Conservation (phyloP, 2,329 filamentous ascomycete genomes). For the Alternaria atra region DNA sequence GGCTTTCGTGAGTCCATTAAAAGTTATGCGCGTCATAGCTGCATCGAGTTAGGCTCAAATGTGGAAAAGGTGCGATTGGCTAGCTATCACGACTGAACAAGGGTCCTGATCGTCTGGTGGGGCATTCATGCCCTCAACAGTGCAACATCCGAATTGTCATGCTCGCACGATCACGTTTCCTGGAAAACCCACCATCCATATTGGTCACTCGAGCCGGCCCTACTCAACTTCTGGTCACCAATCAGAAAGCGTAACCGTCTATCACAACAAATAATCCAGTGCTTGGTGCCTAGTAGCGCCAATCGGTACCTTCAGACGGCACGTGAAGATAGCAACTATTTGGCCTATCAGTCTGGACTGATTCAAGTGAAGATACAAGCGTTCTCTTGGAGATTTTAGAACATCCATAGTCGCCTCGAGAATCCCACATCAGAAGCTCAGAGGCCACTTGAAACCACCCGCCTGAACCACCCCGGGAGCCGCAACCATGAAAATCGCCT, state of each 20-base stretch:
- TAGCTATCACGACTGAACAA: background rate
- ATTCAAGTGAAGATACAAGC: constrained; percentile 1
- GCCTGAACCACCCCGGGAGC: background rate
- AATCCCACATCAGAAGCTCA: background rate
- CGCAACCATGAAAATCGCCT: constrained; percentile 69
- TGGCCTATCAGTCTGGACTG: constrained; percentile 4
- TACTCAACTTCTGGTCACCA: background rate
- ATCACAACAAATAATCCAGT: background rate
- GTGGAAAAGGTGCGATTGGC: constrained; percentile 15
- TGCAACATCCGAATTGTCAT: background rate
- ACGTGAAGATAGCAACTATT: constrained; percentile 1
- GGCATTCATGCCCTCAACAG: constrained; percentile 10
- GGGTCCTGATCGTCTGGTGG: constrained; percentile 16
- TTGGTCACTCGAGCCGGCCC: constrained; percentile 3
- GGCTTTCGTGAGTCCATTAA: constrained; percentile 13
- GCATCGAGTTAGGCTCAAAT: constrained; percentile 25
- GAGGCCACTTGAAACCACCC: background rate
- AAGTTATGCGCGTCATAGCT: constrained; percentile 45
- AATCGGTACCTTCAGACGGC: background rate
- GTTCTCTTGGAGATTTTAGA: background rate
- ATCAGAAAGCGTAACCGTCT: constrained; percentile 4
- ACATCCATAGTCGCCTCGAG: background rate
- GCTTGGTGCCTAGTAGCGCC: constrained; percentile 2
- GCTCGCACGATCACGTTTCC: background rate
- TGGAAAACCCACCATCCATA: background rate